Evolutionary conservation across 768 basidiomycete genomes (phyloP).

Genomic region (Flagelloscypha sp.): DNA sequence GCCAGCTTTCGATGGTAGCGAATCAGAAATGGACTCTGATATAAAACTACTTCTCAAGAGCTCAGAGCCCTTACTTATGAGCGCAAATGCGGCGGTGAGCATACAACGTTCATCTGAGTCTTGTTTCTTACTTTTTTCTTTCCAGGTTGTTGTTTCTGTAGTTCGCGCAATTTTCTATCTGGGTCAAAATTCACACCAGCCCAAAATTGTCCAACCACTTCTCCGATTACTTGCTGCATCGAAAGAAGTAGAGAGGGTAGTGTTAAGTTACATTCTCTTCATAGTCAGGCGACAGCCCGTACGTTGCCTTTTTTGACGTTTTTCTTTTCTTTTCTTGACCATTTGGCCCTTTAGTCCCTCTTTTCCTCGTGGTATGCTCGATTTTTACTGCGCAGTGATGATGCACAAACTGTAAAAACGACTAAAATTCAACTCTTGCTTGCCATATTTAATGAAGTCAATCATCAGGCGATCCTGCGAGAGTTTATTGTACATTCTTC

Average conservation of each 20-base stretch:
- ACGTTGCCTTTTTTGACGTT: constrained; percentile 18
- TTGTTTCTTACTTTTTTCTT: constrained; percentile 3
- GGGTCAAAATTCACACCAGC: constrained; percentile 45
- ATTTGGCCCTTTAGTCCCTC: constrained; percentile 40
- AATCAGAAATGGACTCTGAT: constrained; percentile 69
- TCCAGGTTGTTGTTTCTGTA: constrained; percentile 73
- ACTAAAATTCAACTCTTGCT: constrained; percentile 71
- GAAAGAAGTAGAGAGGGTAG: constrained; percentile 67
- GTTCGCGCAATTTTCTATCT: constrained; percentile 69
- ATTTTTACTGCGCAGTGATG: constrained; percentile 65
- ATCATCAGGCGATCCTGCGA: constrained; percentile 59
- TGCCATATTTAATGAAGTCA: constrained; percentile 56
- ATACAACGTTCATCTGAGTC: not conserved
- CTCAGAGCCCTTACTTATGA: constrained; percentile 73
- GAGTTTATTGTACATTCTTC: constrained; percentile 70
- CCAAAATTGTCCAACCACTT: constrained; percentile 61
- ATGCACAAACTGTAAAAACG: constrained; percentile 57
- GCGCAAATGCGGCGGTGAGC: constrained; percentile 79
- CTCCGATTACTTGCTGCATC: constrained; percentile 63
- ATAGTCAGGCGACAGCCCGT: constrained; percentile 65
- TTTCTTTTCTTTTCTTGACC: constrained; percentile 2
- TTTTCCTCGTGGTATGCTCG: constrained; percentile 55
- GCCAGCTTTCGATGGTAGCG: constrained; percentile 31
- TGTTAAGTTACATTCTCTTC: constrained; percentile 59
- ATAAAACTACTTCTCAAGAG: constrained; percentile 64